Conservation (phyloP, 169 alveolate species). For the Cytauxzoon felis region DNA sequence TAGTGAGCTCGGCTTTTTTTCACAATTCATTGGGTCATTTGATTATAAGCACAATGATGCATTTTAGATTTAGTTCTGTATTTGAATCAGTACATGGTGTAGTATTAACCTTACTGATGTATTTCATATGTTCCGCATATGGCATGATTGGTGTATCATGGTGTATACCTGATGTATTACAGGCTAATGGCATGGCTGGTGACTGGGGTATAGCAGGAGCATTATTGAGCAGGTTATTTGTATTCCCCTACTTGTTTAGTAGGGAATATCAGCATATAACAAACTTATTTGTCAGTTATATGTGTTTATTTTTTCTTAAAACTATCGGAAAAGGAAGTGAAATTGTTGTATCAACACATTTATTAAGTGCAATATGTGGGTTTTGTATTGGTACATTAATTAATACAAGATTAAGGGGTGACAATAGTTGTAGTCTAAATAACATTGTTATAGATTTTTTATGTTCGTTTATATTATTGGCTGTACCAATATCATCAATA, state of each 20-base stretch:
- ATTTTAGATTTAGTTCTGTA: constrained; percentile 59
- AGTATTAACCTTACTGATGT: constrained; percentile 19
- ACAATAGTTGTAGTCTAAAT: constrained; percentile 14
- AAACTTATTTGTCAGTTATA: constrained; percentile 39
- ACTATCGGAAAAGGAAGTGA: constrained; percentile 24
- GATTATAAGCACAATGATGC: constrained; percentile 59
- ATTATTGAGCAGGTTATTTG: constrained; percentile 48
- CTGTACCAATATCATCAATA: constrained; percentile 41
- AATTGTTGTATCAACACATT: constrained; percentile 39
- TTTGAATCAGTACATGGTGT: constrained; percentile 48
- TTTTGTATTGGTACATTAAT: constrained; percentile 54
- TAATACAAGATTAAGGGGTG: constrained; percentile 11
- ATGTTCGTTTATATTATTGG: constrained; percentile 31
- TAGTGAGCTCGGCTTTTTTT: constrained; percentile 52
- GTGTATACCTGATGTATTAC: constrained; percentile 18
- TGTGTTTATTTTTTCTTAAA: constrained; percentile 50
- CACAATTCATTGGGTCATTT: constrained; percentile 56
- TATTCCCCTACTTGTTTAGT: constrained; percentile 44
- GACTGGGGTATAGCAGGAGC: constrained; percentile 69
- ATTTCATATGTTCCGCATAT: constrained; percentile 43
- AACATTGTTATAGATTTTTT: constrained; percentile 35
- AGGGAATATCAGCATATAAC: constrained; percentile 52
- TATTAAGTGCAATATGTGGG: constrained; percentile 46
- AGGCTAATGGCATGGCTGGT: constrained; percentile 62
- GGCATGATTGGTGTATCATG: constrained; percentile 58